Base-by-base conservation (phyloP, 148 eudicot genomes). In the Silene latifolia region DNA sequence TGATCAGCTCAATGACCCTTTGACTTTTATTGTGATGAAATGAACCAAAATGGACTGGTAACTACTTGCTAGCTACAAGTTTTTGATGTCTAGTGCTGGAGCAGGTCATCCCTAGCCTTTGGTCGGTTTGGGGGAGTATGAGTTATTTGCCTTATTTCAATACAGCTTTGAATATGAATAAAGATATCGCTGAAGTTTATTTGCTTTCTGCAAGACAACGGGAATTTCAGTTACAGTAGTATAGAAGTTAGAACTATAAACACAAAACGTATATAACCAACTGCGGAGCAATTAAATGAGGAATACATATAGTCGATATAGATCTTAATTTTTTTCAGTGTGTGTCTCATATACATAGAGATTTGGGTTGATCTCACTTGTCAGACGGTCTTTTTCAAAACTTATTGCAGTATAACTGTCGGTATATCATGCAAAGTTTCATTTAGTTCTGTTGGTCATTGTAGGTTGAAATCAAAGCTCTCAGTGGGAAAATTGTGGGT, bases 401-500 rank as follows among this genome's bases (percentile, higher is more conserved):
- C 44, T 39, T 39, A 7, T 39, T 39, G 9, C 6, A 39, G 44
- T 39, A 39, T 25, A 23, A 72, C 39, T 73, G 12, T 10, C 47
- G 44, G 46, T 46, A 5, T 4, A 27, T 15, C 42, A 5, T 66
- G 17, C 13, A 15, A n/a, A 46, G 23, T 58, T 62, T 78, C 12
- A 7, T 57, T 67, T 46, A 14, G 8, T 29, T 44, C 56, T 76
- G 62, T 11, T 51, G 73, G n/a, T 68, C 20, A 58, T 63, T 81
- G 60, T 80, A 85, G 88, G 89, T 85, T 23, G 79, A 85, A 60
- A 77, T 87, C 67, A 77, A 75, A 53, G 79, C 72, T 72, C 62
- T 87, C 72, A 74, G 63, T 21, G 87, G 86, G 69, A 87, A 85
- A 63, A 69, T 15, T 67, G 83, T 85, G 69, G 87, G 86, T 59